Conservation (phyloP, 2,329 filamentous ascomycete species). For the Sporothrix curviconia region DNA sequence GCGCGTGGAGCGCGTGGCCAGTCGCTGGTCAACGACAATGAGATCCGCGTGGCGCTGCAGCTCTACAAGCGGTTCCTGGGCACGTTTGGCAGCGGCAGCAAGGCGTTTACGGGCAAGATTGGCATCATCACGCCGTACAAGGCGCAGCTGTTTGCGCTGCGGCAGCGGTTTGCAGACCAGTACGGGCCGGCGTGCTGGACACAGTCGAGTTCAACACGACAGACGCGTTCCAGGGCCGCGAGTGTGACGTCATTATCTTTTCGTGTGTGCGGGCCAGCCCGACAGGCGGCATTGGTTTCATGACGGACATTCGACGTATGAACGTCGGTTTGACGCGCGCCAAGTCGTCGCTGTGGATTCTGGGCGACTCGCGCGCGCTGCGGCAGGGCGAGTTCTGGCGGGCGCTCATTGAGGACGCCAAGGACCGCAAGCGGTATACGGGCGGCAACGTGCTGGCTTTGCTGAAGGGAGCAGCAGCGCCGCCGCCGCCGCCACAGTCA, state of each 20-base stretch:
- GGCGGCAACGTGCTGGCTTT: constrained; percentile 51
- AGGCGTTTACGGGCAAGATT: constrained; percentile 65
- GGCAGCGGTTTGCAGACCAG: constrained; percentile 60
- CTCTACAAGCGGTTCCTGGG: constrained; percentile 72
- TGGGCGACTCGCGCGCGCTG: constrained; percentile 84
- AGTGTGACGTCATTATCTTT: constrained; percentile 98
- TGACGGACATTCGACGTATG: constrained; percentile 97
- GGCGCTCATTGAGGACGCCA: constrained; percentile 76
- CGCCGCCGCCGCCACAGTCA: neutral
- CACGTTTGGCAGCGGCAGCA: constrained; percentile 39
- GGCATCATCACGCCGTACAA: constrained; percentile 99
- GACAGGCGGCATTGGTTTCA: constrained; percentile 95
- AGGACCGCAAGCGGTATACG: constrained; percentile 67
- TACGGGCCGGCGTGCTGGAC: constrained; percentile 72
- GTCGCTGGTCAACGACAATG: constrained; percentile 82
- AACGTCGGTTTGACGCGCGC: constrained; percentile 96
- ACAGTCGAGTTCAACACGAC: constrained; percentile 97
- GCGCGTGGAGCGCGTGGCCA: constrained; percentile 74
- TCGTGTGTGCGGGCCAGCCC: constrained; percentile 91
- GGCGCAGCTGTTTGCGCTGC: constrained; percentile 77
- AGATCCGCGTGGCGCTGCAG: constrained; percentile 78
- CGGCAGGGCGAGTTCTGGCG: constrained; percentile 87
- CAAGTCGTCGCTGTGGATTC: constrained; percentile 92
- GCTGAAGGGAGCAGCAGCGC: constrained; percentile 26
- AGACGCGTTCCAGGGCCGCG: constrained; percentile 93